A percentile compares a stretch with the other conserved stretches of the same genome.
Evolutionary conservation across 2,329 filamentous ascomycete genomes (phyloP).

Genomic region (Penicillium rolfsii): DNA sequence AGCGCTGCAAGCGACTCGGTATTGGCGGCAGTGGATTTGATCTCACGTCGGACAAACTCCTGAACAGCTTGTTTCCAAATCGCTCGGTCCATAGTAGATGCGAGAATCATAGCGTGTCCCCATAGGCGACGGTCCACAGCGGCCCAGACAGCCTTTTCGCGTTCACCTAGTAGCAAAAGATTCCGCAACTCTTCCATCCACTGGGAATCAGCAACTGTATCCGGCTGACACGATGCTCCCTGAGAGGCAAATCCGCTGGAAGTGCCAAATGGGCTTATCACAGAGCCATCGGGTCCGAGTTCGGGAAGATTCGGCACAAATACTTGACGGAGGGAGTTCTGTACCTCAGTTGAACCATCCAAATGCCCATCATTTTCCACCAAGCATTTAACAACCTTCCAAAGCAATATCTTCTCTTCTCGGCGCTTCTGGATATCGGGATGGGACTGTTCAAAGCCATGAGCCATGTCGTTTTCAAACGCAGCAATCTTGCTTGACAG

Average conservation of each 20-base stretch:
- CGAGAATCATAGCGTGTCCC: slow-evolving; percentile 94
- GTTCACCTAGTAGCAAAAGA: slow-evolving; percentile 75
- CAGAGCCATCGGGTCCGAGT: slow-evolving; percentile 32
- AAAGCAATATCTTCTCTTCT: slow-evolving; percentile 79
- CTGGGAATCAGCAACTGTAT: slow-evolving; percentile 66
- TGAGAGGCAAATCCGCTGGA: slow-evolving; percentile 45
- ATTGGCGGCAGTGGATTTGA: slow-evolving; percentile 77
- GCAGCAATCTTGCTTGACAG: slow-evolving; percentile 73
- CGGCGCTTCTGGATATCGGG: slow-evolving; percentile 64
- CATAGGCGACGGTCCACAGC: slow-evolving; percentile 92
- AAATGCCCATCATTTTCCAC: slow-evolving; percentile 84
- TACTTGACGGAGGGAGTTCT: slow-evolving; percentile 74
- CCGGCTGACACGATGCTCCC: slow-evolving; percentile 54
- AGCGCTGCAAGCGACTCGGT: slow-evolving; percentile 87
- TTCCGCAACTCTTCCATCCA: slow-evolving; percentile 73
- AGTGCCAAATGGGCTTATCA: slow-evolving; percentile 27
- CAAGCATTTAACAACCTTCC: slow-evolving; percentile 81
- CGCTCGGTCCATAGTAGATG: slow-evolving; percentile 71
- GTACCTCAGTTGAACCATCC: slow-evolving; percentile 71
- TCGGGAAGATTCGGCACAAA: slow-evolving; percentile 64
- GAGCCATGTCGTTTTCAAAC: slow-evolving; percentile 61
- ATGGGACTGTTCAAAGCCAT: slow-evolving; percentile 54
- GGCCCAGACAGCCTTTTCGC: slow-evolving; percentile 89
- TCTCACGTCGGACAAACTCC: slow-evolving; percentile 93
- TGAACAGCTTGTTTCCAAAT: slow-evolving; percentile 92